phyloP scores from a whole-genome alignment of 1,284 basidiomycete genomes.

The Ganoderma meredithae region DNA sequence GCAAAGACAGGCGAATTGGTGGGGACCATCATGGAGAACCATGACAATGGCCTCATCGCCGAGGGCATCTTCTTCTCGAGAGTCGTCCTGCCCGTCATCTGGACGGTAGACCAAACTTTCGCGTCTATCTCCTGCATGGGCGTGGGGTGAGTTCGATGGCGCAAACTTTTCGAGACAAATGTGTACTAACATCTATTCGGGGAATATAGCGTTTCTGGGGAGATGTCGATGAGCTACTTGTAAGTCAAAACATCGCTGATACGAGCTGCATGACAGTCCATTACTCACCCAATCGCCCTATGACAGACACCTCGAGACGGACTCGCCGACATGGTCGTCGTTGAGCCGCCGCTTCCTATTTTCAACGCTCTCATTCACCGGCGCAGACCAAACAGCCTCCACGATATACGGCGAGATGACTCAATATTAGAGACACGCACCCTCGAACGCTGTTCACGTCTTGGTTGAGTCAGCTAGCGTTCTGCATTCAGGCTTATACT shows the following conservation, averaged over 20 bases:
- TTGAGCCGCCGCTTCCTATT: conserved; percentile 6
- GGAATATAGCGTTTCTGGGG: conserved; percentile 1
- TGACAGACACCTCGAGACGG: conserved; percentile 2
- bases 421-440: neutral
- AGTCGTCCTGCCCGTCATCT: conserved; percentile 4
- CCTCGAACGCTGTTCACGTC: neutral
- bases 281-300: neutral
- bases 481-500: neutral
- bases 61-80: conserved; percentile 1
- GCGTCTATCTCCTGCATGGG: neutral
- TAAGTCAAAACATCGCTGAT: neutral
- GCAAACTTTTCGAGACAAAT: neutral
- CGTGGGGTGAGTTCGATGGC: neutral
- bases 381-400: neutral
- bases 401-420: conserved; percentile 5
- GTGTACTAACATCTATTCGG: neutral
- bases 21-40: neutral
- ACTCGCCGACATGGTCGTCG: conserved; percentile 6
- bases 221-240: conserved; percentile 4
- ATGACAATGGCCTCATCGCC: conserved; percentile 3
- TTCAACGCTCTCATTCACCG: neutral
- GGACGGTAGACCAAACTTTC: conserved; percentile 3
- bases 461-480: neutral
- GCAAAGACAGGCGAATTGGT: conserved; percentile 8
- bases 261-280: neutral